Evolutionary conservation across 129 eudicot species (phyloP).

Genomic region (Sambucus nigra): DNA sequence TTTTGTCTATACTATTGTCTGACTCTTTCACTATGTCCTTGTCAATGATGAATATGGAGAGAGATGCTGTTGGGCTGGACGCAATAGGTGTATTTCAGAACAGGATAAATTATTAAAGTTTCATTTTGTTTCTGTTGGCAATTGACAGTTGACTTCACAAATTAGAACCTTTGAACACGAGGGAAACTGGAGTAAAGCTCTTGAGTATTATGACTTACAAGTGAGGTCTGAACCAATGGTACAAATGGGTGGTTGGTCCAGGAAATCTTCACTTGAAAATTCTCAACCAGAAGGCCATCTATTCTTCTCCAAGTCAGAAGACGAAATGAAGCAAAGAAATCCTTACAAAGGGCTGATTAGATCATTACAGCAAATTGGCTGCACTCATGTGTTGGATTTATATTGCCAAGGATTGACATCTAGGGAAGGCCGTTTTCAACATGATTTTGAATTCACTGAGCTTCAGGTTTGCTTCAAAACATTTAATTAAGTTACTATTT

Average conservation of each 20-base stretch:
- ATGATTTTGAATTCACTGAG: slow-evolving; percentile 78
- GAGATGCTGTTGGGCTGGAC: too few species aligned
- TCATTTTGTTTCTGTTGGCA: slow-evolving; percentile 7
- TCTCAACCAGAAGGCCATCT: slow-evolving; percentile 16
- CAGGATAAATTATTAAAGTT: background rate
- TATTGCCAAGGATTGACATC: slow-evolving; percentile 87
- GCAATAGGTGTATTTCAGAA: background rate
- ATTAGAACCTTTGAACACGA: slow-evolving; percentile 89
- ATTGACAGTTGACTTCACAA: slow-evolving; percentile 72
- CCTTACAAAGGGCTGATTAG: slow-evolving; percentile 83
- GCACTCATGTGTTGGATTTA: slow-evolving; percentile 82
- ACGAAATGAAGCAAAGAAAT: slow-evolving; percentile 47
- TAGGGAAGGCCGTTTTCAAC: slow-evolving; percentile 64
- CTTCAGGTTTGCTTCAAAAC: slow-evolving; percentile 61
- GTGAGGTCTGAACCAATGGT: slow-evolving; percentile 46
- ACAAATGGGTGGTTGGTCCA: slow-evolving; percentile 22
- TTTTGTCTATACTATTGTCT: too few species aligned
- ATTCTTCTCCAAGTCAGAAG: slow-evolving; percentile 29
- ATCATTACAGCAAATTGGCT: slow-evolving; percentile 91
- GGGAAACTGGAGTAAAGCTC: slow-evolving; percentile 99
- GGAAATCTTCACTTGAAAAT: slow-evolving; percentile 20
- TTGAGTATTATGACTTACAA: slow-evolving; percentile 87
- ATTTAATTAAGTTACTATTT: background rate
- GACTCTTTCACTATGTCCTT: too few species aligned
- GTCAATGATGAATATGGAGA: too few species aligned